These are phyloP conservation scores for Allodekkera sacchari DNA, from an alignment of 805 yeast genomes.

Conservation along the genomic window DNA sequence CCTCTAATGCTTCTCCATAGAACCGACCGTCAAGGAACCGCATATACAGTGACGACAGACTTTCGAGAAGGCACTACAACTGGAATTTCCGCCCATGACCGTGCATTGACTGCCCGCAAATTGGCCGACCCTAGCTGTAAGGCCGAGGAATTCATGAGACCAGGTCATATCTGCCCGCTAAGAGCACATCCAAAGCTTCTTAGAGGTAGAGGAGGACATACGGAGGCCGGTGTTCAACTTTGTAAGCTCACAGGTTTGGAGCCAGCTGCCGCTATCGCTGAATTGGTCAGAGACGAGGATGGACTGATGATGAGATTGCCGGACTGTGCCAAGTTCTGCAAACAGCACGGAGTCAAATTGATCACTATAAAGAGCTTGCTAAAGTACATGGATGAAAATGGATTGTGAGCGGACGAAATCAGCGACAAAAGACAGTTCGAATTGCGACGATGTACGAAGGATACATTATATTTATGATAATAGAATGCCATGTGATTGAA, in stretches of 20 bases:
- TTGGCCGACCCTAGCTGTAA: constrained; percentile 54
- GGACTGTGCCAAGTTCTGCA: constrained; percentile 70
- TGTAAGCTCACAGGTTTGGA: constrained; percentile 66
- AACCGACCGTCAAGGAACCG: constrained; percentile 90
- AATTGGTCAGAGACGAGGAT: constrained; percentile 84
- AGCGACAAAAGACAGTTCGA: too few species aligned
- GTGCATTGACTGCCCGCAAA: constrained; percentile 71
- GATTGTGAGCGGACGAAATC: constrained; percentile 7
- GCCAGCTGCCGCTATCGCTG: constrained; percentile 91
- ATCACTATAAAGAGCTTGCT: constrained; percentile 73
- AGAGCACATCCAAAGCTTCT: constrained; percentile 86
- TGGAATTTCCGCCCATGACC: constrained; percentile 91
- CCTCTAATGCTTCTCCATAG: constrained; percentile 58
- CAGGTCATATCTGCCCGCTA: constrained; percentile 92
- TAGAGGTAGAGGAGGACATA: constrained; percentile 81
- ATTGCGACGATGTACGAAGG: too few species aligned
- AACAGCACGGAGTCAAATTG: constrained; percentile 53
- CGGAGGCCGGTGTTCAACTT: constrained; percentile 93
- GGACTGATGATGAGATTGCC: constrained; percentile 93
- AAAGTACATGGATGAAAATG: constrained; percentile 35
- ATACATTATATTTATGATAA: too few species aligned
- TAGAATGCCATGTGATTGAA: too few species aligned
- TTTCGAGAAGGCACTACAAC: constrained; percentile 85
- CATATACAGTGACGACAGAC: constrained; percentile 91
- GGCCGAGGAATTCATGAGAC: constrained; percentile 69